A percentile compares a stretch with the other conserved stretches of the same genome.
phyloP scores from a whole-genome alignment of 2,329 filamentous ascomycete genomes.

The Delphinella strobiligena region DNA sequence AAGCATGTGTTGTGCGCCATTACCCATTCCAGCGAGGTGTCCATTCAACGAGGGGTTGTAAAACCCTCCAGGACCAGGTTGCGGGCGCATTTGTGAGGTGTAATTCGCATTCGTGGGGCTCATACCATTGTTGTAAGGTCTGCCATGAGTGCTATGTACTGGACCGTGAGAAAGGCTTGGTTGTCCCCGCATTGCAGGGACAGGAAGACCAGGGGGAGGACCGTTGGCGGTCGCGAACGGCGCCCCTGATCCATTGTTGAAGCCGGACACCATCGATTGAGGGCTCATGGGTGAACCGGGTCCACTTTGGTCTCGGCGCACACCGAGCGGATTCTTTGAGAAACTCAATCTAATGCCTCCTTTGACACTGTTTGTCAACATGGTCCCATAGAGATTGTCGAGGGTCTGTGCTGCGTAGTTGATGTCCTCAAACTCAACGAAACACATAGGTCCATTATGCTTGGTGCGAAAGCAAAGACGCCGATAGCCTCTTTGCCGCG shows the following conservation, averaged over 20 bases:
- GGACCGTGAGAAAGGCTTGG: constrained; percentile 27
- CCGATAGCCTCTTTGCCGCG: constrained; percentile 88
- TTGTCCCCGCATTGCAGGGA: constrained; percentile 33
- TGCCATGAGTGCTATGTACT: neutral
- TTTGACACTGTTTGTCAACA: constrained; percentile 82
- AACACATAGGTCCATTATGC: constrained; percentile 94
- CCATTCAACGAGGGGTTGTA: neutral
- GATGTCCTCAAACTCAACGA: constrained; percentile 94
- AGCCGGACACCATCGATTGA: constrained; percentile 42
- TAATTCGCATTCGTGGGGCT: no score
- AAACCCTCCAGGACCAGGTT: neutral
- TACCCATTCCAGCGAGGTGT: neutral
- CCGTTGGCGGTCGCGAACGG: constrained; percentile 44
- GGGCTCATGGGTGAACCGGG: constrained; percentile 38
- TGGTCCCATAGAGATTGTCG: constrained; percentile 76
- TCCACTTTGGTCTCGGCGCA: constrained; percentile 62
- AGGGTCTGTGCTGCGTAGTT: constrained; percentile 85
- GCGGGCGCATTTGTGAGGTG: neutral
- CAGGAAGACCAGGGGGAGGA: constrained; percentile 69
- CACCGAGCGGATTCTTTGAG: constrained; percentile 91
- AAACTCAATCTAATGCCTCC: constrained; percentile 93
- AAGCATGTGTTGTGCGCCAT: neutral
- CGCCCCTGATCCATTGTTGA: constrained; percentile 56
- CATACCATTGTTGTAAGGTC: neutral
- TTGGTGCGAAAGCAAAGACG: constrained; percentile 90